Conservation (phyloP, 371 early-diverging fungal genomes). For the Zychaea mexicana region DNA sequence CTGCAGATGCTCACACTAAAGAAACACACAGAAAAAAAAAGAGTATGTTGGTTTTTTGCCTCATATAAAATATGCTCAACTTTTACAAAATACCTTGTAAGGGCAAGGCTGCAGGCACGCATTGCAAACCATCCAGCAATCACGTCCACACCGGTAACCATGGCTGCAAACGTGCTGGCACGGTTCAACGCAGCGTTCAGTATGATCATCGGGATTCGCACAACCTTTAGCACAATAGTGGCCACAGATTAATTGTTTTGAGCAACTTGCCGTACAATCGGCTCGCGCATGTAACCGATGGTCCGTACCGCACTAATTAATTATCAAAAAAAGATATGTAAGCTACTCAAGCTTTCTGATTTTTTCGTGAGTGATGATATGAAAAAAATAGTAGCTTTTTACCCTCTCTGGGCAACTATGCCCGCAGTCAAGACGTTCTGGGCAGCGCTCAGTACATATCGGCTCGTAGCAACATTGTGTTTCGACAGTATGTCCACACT, state of each 20-base stretch:
- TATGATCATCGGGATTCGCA: constrained; percentile 44
- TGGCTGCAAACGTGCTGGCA: constrained; percentile 45
- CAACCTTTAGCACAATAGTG: constrained; percentile 52
- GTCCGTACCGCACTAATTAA: constrained; percentile 31
- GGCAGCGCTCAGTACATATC: constrained; percentile 19
- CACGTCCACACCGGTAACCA: constrained; percentile 40
- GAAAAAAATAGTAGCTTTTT: background rate
- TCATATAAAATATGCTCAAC: background rate
- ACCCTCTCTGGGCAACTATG: constrained; percentile 27
- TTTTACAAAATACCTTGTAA: constrained; percentile 17
- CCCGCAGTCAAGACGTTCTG: constrained; percentile 27
- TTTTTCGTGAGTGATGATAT: no score
- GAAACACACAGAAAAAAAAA: background rate
- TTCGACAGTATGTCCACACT: constrained; percentile 19
- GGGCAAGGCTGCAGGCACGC: constrained; percentile 38
- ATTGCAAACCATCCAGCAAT: constrained; percentile 39
- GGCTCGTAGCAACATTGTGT: constrained; percentile 16
- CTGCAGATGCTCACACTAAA: constrained; percentile 29
- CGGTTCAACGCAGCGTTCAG: constrained; percentile 39
- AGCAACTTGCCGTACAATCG: constrained; percentile 33
- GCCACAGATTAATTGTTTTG: constrained; percentile 53
- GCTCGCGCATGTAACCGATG: constrained; percentile 33
- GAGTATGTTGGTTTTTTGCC: background rate
- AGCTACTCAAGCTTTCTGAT: no score
- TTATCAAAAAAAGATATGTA: background rate